These are phyloP conservation scores for Sequoia sempervirens DNA, from an alignment of 75 land plant genomes.

Conservation along the genomic window DNA sequence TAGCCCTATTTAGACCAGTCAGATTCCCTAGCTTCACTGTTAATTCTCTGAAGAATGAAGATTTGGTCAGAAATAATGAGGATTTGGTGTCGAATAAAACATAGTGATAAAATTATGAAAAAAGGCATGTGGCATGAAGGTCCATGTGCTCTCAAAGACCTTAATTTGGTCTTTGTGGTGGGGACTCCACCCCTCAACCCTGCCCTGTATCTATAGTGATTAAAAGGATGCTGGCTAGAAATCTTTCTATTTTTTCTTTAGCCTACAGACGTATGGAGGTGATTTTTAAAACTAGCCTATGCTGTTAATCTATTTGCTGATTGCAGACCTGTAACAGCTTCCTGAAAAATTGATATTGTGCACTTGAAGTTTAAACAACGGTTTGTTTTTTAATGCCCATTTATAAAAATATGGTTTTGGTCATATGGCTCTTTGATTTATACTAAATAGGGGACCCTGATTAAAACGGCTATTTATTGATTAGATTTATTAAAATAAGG, in stretches of 20 bases:
- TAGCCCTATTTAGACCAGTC: too few species aligned
- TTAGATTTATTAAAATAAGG: not conserved
- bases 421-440: not conserved
- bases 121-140: too few species aligned
- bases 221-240: not conserved
- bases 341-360: not conserved
- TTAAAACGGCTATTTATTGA: not conserved
- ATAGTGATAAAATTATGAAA: too few species aligned
- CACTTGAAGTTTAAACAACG: not conserved
- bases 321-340: not conserved
- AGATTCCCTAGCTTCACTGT: too few species aligned
- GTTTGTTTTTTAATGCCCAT: not conserved
- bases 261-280: not conserved
- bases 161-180: too few species aligned
- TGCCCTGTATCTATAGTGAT: too few species aligned
- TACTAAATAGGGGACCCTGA: not conserved
- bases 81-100: too few species aligned
- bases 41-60: too few species aligned
- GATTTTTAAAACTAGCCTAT: not conserved
- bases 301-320: not conserved
- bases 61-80: too few species aligned
- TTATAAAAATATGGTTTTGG: not conserved
- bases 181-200: too few species aligned
- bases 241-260: too few species aligned
- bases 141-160: too few species aligned